Percentiles rank a stretch among this genome's conserved stretches.
Conservation (phyloP, 2,329 filamentous ascomycete species). For the Thermoascus crustaceus region DNA sequence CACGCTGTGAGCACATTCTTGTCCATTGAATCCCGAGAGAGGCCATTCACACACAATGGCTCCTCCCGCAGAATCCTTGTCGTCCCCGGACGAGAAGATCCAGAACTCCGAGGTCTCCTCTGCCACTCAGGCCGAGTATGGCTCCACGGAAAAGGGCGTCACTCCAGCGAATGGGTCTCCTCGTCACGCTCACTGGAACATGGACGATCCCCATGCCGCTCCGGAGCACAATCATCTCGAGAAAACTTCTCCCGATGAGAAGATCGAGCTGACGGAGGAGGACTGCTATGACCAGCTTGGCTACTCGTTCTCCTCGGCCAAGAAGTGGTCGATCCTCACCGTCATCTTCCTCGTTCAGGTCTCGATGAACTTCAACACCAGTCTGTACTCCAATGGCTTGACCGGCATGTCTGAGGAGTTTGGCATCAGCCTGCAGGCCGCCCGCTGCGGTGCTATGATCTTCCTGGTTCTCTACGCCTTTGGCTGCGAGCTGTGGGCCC, state of each 20-base stretch:
- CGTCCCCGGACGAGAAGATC: too few species aligned
- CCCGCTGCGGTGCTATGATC: conserved; percentile 65
- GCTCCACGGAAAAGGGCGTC: conserved; percentile 9
- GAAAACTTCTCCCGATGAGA: conserved; percentile 16
- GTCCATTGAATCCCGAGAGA: not conserved
- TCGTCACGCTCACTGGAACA: conserved; percentile 11
- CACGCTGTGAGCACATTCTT: too few species aligned
- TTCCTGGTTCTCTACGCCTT: conserved; percentile 76
- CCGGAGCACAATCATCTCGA: conserved; percentile 16
- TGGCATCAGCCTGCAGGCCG: conserved; percentile 57
- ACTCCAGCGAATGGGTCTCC: conserved; percentile 7
- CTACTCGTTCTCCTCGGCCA: conserved; percentile 51
- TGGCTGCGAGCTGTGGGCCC: conserved; percentile 81
- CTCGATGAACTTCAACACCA: conserved; percentile 74
- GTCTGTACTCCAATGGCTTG: conserved; percentile 63
- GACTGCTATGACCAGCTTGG: conserved; percentile 61
- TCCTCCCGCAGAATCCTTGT: too few species aligned
- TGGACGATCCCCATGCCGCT: conserved; percentile 11
- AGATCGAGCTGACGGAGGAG: conserved; percentile 39
- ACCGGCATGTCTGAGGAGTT: conserved; percentile 60
- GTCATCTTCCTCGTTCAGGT: conserved; percentile 66
- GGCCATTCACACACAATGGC: conserved; percentile 1
- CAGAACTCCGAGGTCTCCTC: conserved; percentile 26
- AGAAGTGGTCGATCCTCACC: conserved; percentile 66
- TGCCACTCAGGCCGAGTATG: conserved; percentile 22